Percentiles rank a stretch among this genome's conserved stretches.
These are phyloP conservation scores for Tetracladium marchalianum DNA, from an alignment of 495 filamentous ascomycete species.

Conservation along the genomic window DNA sequence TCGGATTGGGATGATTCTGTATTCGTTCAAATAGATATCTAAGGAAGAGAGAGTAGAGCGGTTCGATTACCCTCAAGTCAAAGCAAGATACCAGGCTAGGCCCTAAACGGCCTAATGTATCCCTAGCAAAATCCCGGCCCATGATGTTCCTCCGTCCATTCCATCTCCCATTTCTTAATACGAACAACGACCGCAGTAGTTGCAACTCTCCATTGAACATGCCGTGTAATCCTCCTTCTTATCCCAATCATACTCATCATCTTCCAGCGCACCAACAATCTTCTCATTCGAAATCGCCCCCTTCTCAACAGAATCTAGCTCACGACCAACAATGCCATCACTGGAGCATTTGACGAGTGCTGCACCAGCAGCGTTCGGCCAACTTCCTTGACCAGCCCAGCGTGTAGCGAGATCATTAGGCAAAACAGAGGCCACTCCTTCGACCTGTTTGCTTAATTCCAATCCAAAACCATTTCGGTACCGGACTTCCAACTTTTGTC, in stretches of 20 bases:
- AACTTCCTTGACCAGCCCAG: not conserved
- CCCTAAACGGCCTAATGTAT: no score
- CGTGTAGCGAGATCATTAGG: not conserved
- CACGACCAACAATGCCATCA: not conserved
- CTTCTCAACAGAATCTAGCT: slow-evolving; percentile 1
- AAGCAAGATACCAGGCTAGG: no score
- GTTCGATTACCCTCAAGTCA: no score
- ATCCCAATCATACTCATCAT: slow-evolving; percentile 2
- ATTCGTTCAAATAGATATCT: no score
- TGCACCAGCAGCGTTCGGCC: not conserved
- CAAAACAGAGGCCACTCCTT: not conserved
- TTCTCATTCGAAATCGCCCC: not conserved
- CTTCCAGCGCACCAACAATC: not conserved
- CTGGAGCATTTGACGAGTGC: not conserved
- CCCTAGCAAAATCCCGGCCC: no score
- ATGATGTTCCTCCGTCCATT: no score
- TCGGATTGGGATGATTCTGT: no score
- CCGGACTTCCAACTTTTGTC: no score
- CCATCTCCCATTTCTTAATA: no score
- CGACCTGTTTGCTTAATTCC: not conserved
- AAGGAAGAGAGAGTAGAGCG: no score
- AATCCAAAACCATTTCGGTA: slow-evolving; percentile 1
- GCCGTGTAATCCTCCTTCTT: slow-evolving; percentile 1
- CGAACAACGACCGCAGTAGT: no score
- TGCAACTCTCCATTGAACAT: not conserved